Evolutionary conservation across 331 rosid genomes (phyloP).

Genomic region (Acacia pycnantha): DNA sequence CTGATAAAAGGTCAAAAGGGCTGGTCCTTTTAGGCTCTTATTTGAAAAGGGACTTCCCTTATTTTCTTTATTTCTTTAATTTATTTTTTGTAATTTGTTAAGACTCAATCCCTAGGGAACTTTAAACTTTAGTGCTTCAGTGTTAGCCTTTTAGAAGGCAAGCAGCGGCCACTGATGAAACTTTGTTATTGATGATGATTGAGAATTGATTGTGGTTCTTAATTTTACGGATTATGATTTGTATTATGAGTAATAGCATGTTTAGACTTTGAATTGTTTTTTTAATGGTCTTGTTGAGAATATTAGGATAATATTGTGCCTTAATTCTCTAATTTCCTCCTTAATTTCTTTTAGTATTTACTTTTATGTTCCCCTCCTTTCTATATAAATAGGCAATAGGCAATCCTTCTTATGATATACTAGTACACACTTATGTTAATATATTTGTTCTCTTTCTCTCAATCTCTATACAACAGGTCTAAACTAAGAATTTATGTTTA

Average conservation of each 20-base stretch:
- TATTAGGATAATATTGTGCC: too few species aligned
- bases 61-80: not conserved
- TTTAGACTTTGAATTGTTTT: not conserved
- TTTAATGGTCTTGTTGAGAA: too few species aligned
- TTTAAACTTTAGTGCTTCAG: not conserved
- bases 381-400: too few species aligned
- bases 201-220: not conserved
- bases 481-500: not conserved
- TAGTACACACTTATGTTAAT: too few species aligned
- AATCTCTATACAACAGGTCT: too few species aligned
- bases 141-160: not conserved
- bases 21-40: not conserved
- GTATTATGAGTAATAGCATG: not conserved
- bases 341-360: too few species aligned
- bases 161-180: not conserved
- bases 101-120: not conserved
- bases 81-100: too few species aligned
- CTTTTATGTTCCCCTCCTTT: too few species aligned
- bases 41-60: not conserved
- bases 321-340: too few species aligned
- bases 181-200: not conserved
- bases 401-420: too few species aligned
- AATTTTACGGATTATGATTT: not conserved
- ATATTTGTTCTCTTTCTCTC: too few species aligned
- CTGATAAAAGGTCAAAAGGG: not conserved